These are phyloP conservation scores for Erysimum cheiri DNA, from an alignment of 441 rosid genomes.

Conservation along the genomic window DNA sequence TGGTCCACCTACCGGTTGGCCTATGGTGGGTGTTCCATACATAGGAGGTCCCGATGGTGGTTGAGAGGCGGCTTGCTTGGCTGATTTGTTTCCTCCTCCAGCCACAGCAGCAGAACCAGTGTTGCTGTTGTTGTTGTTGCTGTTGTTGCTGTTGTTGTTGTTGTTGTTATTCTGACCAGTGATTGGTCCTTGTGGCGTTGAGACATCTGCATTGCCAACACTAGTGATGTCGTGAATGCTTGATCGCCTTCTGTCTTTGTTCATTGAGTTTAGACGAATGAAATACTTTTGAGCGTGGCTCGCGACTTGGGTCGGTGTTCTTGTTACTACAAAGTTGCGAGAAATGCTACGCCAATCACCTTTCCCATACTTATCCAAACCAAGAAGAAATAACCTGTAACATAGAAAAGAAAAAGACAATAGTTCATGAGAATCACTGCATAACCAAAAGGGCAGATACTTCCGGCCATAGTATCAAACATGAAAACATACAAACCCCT, in stretches of 20 bases:
- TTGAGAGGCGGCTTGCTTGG: conserved; percentile 64
- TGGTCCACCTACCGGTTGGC: conserved; percentile 89
- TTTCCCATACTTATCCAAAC: conserved; percentile 95
- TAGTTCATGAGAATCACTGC: conserved; percentile 33
- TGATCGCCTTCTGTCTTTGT: conserved; percentile 95
- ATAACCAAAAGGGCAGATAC: background rate
- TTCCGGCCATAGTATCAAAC: background rate
- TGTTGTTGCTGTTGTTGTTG: conserved; percentile 40
- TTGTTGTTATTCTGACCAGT: conserved; percentile 79
- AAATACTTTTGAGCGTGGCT: conserved; percentile 98
- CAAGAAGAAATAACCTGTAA: conserved; percentile 90
- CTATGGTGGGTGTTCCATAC: conserved; percentile 77
- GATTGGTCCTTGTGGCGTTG: conserved; percentile 83
- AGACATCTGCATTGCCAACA: conserved; percentile 72
- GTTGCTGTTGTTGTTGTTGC: background rate
- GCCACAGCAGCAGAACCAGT: conserved; percentile 47
- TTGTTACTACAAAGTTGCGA: conserved; percentile 91
- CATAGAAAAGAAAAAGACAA: conserved; percentile 20
- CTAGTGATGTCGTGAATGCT: conserved; percentile 98
- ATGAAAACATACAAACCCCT: conserved; percentile 1
- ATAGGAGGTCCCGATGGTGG: conserved; percentile 61
- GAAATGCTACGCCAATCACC: conserved; percentile 99
- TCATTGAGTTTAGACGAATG: conserved; percentile 87
- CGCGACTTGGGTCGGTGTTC: conserved; percentile 98
- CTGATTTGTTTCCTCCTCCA: conserved; percentile 65